A percentile compares a stretch with the other conserved stretches of the same genome.
Conservation (phyloP, 2,329 filamentous ascomycete species). For the Cytospora mali region DNA sequence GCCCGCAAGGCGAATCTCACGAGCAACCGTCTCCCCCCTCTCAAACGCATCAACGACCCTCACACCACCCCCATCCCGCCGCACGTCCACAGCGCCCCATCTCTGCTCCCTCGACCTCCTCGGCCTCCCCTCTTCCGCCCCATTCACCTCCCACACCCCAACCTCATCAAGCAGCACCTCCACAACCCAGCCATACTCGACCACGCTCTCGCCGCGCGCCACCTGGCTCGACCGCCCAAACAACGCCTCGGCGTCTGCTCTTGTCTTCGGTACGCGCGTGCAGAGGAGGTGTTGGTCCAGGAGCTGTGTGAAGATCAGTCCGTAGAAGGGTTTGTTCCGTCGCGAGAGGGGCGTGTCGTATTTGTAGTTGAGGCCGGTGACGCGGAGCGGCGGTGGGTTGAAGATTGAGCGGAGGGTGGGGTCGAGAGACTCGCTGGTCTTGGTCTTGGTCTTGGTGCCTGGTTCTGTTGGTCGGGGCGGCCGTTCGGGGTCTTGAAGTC, state of each 20-base stretch:
- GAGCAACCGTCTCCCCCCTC: background rate
- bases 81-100: conserved; percentile 54
- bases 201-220: conserved; percentile 20
- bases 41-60: conserved; percentile 45
- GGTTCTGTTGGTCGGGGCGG: conserved; percentile 12
- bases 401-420: conserved; percentile 55
- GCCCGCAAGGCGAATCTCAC: conserved; percentile 22
- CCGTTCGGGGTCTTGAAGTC: background rate
- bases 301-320: conserved; percentile 56
- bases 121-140: conserved; percentile 27
- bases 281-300: conserved; percentile 58
- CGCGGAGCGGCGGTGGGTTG: conserved; percentile 37
- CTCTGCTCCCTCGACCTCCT: conserved; percentile 52
- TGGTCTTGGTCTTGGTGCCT: conserved; percentile 6
- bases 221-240: conserved; percentile 28
- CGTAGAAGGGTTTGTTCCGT: conserved; percentile 54
- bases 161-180: conserved; percentile 57
- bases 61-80: conserved; percentile 34
- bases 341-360: conserved; percentile 31
- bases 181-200: conserved; percentile 45
- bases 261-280: conserved; percentile 45
- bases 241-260: conserved; percentile 43
- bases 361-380: conserved; percentile 29
- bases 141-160: conserved; percentile 45
- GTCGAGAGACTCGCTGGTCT: conserved; percentile 37